These are phyloP conservation scores for Nicotiana obtusifolia DNA, from an alignment of 257 asterid species.

Conservation along the genomic window DNA sequence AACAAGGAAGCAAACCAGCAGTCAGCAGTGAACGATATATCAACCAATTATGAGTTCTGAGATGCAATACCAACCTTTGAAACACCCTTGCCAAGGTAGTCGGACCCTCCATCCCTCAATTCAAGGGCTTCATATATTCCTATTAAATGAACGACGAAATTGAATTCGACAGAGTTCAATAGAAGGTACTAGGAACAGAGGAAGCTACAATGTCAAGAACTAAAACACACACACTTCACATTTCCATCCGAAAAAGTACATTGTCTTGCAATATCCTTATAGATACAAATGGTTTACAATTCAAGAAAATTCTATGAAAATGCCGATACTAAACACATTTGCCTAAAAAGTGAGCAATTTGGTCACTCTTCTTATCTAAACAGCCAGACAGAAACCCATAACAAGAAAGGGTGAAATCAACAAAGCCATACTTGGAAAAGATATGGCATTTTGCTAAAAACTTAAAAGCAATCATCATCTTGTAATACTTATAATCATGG, in stretches of 20 bases:
- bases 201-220: too few species aligned
- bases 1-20: too few species aligned
- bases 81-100: slow-evolving; percentile 93
- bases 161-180: too few species aligned
- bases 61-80: slow-evolving; percentile 18
- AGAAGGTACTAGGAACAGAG: too few species aligned
- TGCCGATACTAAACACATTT: neutral
- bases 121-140: slow-evolving; percentile 94
- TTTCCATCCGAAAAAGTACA: neutral
- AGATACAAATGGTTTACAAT: neutral
- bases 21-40: too few species aligned
- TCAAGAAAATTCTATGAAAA: neutral
- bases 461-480: too few species aligned
- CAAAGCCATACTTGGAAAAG: too few species aligned
- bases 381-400: neutral
- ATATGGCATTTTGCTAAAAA: too few species aligned
- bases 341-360: neutral
- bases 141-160: neutral
- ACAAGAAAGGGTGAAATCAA: neutral
- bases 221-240: neutral
- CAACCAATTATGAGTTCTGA: too few species aligned
- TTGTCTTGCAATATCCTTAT: neutral
- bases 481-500: too few species aligned
- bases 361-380: neutral
- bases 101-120: slow-evolving; percentile 90